A percentile compares a stretch with the other conserved stretches of the same genome.
Evolutionary conservation across 176 grass and related monocot genomes (phyloP).

Genomic region (Thalia dealbata): DNA sequence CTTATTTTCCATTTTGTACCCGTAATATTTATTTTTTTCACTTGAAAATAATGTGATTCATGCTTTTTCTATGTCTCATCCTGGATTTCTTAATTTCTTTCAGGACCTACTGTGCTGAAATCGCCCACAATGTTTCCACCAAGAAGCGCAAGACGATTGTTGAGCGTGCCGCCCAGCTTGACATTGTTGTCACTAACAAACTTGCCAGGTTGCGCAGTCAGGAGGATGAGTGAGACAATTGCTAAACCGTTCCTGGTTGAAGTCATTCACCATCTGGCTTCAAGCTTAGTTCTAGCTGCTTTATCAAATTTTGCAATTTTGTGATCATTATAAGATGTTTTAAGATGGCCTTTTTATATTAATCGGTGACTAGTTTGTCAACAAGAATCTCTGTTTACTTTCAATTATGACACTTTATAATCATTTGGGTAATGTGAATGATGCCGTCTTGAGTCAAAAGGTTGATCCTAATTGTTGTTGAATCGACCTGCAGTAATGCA

Average conservation of each 20-base stretch:
- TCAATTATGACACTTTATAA: not conserved
- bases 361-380: not conserved
- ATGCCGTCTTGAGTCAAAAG: not conserved
- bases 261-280: not conserved
- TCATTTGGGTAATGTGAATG: not conserved
- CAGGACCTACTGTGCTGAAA: conserved; percentile 3
- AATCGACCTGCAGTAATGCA: no score
- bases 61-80: not conserved
- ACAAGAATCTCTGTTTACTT: not conserved
- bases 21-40: not conserved
- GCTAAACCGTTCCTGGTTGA: not conserved
- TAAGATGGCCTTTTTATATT: not conserved
- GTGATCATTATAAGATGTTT: not conserved
- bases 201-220: not conserved
- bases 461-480: not conserved
- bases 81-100: not conserved
- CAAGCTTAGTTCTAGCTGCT: not conserved
- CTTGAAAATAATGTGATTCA: not conserved
- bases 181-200: conserved; percentile 1
- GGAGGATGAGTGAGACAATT: not conserved
- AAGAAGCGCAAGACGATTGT: conserved; percentile 1
- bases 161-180: not conserved
- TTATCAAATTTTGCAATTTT: not conserved
- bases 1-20: not conserved
- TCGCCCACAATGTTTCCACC: not conserved